These are phyloP conservation scores for Lathyrus tuberosus DNA, from an alignment of 306 rosid genomes.

Conservation along the genomic window DNA sequence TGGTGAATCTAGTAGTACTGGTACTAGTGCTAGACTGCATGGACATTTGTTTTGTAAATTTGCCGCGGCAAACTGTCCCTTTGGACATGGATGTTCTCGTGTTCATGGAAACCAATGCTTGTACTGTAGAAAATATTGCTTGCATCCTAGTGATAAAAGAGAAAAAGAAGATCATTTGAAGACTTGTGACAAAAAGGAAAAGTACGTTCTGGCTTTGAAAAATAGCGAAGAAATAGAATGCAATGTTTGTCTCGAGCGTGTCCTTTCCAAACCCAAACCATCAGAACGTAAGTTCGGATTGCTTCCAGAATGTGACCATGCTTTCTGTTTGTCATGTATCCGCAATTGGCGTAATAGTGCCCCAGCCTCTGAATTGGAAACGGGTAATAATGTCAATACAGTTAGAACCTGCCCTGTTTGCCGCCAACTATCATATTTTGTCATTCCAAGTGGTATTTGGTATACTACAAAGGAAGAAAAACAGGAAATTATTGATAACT, in stretches of 20 bases:
- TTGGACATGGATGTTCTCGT: constrained; percentile 66
- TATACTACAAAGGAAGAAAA: constrained; percentile 83
- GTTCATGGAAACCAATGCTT: constrained; percentile 83
- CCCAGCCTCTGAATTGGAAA: constrained; percentile 64
- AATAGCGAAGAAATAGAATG: constrained; percentile 88
- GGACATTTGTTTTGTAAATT: constrained; percentile 64
- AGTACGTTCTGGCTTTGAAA: constrained; percentile 66
- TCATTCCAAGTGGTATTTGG: constrained; percentile 94
- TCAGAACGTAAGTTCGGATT: constrained; percentile 88
- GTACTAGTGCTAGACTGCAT: constrained; percentile 43
- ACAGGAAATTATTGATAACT: constrained; percentile 81
- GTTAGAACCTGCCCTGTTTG: constrained; percentile 93
- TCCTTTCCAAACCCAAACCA: constrained; percentile 69
- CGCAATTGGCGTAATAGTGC: constrained; percentile 93
- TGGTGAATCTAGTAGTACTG: constrained; percentile 51
- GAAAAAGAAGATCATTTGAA: constrained; percentile 72
- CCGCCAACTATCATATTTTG: constrained; percentile 82
- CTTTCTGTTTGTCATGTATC: constrained; percentile 89
- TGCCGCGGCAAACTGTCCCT: constrained; percentile 81
- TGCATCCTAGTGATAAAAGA: constrained; percentile 73
- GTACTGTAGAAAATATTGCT: constrained; percentile 76
- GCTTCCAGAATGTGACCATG: constrained; percentile 89
- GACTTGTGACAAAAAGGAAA: constrained; percentile 73
- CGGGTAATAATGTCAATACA: constrained; percentile 57
- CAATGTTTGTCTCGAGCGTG: constrained; percentile 85